Base-by-base conservation (phyloP, 2,329 filamentous ascomycete species). In the Coleophoma crateriformis region DNA sequence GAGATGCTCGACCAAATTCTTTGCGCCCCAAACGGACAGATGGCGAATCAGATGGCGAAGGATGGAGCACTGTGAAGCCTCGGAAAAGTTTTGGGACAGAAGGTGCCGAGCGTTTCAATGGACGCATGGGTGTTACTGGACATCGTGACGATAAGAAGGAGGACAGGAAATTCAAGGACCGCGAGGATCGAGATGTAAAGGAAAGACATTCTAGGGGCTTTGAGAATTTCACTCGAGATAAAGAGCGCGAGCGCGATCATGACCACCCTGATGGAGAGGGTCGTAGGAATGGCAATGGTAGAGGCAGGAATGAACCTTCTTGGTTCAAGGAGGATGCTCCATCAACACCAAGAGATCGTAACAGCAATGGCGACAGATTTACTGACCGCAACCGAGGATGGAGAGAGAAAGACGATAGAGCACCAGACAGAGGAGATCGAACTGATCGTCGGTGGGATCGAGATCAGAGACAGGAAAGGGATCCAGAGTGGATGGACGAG, bases 401-500 rank as follows among this genome's bases (percentile, higher is more conserved):
- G 65, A 61, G 65, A 73, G 70, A 65, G 27, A 67, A 65, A 73
- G 70, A 65, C 58, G 68, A 64, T 45, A 53, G 54, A 27, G 55
- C 44, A 22, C 15, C 34, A 12, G 56, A 53, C 20, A 50, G 49
- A 40, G 47, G 44, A 32, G 59, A 60, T 33, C 48, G 59, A 40
- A 56, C 57, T 15, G 55, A 60, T 42, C 49, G 56, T 34, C 50
- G 55, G 40, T 60, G 61, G 59, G 59, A 82, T 51, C 72, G 78
- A 49, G 50, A 77, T 72, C 73, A 82, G 22, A 78, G 79, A 50
- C 71, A 78, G 56, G 90, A 95, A 64, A 84, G 88, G 56, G 89
- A 95, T 46, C 91, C 92, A 5, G 91, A 96, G 68, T 96, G 91
- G 92, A 77, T 96, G 67, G 90, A 95, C 63, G 79, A 85, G 51